Evolutionary conservation across 495 filamentous ascomycete genomes (phyloP).

Genomic region (Penicillium canariense): DNA sequence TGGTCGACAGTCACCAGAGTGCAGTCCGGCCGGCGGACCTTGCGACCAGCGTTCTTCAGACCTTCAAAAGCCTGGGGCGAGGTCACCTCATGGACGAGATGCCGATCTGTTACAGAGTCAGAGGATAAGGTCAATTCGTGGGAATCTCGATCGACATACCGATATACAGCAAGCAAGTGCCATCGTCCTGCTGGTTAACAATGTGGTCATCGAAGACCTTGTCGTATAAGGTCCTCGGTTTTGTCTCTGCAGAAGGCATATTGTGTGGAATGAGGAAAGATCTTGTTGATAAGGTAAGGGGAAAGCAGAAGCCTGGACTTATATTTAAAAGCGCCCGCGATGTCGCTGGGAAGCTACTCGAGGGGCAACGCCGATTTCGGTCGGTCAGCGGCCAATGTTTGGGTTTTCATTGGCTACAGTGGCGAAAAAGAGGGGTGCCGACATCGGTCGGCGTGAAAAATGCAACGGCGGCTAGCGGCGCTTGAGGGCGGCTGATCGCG

Average conservation of each 20-base stretch:
- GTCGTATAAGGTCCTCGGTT: constrained; percentile 91
- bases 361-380: constrained; percentile 45
- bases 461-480: constrained; percentile 21
- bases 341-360: constrained; percentile 40
- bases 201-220: constrained; percentile 94
- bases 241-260: constrained; percentile 78
- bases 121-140: background rate
- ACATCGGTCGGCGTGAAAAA: constrained; percentile 23
- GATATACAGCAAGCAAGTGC: constrained; percentile 90
- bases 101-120: constrained; percentile 59
- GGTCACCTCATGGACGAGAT: constrained; percentile 97
- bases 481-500: constrained; percentile 19
- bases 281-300: constrained; percentile 11
- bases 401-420: constrained; percentile 28
- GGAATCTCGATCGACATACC: constrained; percentile 47
- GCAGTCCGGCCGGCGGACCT: constrained; percentile 91
- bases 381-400: constrained; percentile 39
- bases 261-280: constrained; percentile 29
- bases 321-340: constrained; percentile 39
- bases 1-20: constrained; percentile 96
- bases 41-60: constrained; percentile 78
- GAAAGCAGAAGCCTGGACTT: constrained; percentile 20
- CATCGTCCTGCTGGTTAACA: constrained; percentile 89
- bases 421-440: constrained; percentile 10
- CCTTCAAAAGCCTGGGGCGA: constrained; percentile 99